Percentiles rank a stretch among this genome's conserved stretches.
These are phyloP conservation scores for Rachicladosporium sp. DNA, from an alignment of 2,329 filamentous ascomycete genomes.

Conservation along the genomic window DNA sequence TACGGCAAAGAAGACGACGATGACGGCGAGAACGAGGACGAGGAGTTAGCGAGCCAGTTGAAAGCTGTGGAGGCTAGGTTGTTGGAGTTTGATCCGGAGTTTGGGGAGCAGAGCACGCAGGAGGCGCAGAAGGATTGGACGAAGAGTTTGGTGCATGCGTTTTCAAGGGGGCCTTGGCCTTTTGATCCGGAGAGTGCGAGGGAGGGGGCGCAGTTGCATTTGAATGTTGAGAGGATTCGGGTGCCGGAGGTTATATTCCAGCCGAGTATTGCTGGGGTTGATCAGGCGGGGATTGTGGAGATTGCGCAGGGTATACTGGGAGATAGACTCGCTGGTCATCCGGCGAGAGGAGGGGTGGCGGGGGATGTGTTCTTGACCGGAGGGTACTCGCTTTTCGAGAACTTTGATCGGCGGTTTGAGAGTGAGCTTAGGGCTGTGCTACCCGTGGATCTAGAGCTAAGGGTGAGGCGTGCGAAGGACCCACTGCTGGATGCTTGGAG, in stretches of 20 bases:
- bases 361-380: conserved; percentile 87
- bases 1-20: conserved; percentile 84
- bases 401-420: conserved; percentile 71
- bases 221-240: conserved; percentile 99
- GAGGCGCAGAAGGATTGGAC: conserved; percentile 94
- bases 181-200: conserved; percentile 70
- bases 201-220: conserved; percentile 76
- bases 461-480: conserved; percentile 61
- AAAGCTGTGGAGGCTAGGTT: conserved; percentile 73
- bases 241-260: conserved; percentile 99
- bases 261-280: conserved; percentile 92
- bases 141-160: conserved; percentile 80
- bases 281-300: conserved; percentile 87
- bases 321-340: conserved; percentile 52
- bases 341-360: conserved; percentile 56
- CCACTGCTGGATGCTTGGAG: conserved; percentile 82
- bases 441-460: conserved; percentile 55
- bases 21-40: conserved; percentile 87
- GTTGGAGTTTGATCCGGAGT: conserved; percentile 72
- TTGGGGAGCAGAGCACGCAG: conserved; percentile 83
- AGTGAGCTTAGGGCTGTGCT: conserved; percentile 61
- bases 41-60: conserved; percentile 64
- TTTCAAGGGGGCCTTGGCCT: conserved; percentile 74
- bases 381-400: conserved; percentile 76
- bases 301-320: conserved; percentile 82